Evolutionary conservation across 345 rosid species (phyloP).

Genomic region (Hirschfeldia incana): DNA sequence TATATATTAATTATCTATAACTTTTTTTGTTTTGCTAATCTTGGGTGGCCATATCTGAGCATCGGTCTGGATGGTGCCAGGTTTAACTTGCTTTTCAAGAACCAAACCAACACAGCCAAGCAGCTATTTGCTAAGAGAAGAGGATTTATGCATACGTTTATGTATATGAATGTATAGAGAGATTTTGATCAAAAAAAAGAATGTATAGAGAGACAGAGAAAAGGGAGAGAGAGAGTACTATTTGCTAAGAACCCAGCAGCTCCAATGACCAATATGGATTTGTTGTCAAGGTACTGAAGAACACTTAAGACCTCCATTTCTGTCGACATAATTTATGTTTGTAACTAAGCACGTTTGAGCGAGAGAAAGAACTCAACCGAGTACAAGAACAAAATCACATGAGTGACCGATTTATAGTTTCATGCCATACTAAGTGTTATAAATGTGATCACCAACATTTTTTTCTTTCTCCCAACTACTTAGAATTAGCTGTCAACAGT

Average conservation of each 20-base stretch:
- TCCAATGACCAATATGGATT: constrained; percentile 37
- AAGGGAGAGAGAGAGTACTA: constrained; percentile 21
- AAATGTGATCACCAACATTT: constrained; percentile 25
- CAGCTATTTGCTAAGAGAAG: background rate
- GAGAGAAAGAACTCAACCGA: constrained; percentile 11
- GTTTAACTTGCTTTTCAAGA: background rate
- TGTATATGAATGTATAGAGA: background rate
- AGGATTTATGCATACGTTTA: background rate
- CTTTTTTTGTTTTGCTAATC: background rate
- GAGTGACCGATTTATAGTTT: constrained; percentile 16
- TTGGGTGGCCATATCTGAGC: background rate
- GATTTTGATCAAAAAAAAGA: background rate
- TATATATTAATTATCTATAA: background rate
- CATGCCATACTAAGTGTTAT: constrained; percentile 17
- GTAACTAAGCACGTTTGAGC: background rate
- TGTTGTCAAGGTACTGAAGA: constrained; percentile 39
- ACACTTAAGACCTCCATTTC: constrained; percentile 30
- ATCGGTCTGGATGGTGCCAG: background rate
- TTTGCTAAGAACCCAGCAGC: constrained; percentile 43
- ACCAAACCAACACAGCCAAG: background rate
- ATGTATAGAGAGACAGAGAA: background rate
- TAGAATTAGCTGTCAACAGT: constrained; percentile 19
- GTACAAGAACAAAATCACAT: background rate
- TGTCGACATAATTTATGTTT: constrained; percentile 22
- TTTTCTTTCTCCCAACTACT: constrained; percentile 23